Conservation (phyloP, 306 rosid genomes). For the Benincasa hispida region DNA sequence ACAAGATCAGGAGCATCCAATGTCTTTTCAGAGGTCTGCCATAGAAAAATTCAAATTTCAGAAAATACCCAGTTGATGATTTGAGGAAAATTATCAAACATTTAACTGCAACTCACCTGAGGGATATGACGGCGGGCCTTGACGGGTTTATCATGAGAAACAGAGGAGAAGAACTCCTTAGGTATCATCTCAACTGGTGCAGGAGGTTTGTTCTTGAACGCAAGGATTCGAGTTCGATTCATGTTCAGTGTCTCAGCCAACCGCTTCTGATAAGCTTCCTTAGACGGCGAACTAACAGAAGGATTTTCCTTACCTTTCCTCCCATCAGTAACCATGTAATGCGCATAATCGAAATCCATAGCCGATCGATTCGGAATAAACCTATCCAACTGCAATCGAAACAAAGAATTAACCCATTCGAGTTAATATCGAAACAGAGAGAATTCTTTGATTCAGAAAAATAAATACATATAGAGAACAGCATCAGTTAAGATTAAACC, state of each 20-base stretch:
- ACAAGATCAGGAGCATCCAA: slow-evolving; percentile 68
- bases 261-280: slow-evolving; percentile 41
- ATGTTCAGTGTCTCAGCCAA: slow-evolving; percentile 57
- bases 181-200: slow-evolving; percentile 37
- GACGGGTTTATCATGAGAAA: slow-evolving; percentile 18
- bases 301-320: slow-evolving; percentile 50
- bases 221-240: slow-evolving; percentile 55
- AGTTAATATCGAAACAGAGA: background rate
- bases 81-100: background rate
- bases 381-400: slow-evolving; percentile 27
- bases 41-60: background rate
- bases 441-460: background rate
- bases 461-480: background rate
- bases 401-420: background rate
- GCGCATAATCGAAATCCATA: slow-evolving; percentile 36
- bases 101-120: slow-evolving; percentile 27
- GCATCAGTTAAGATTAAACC: background rate
- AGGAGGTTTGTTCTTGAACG: slow-evolving; percentile 84
- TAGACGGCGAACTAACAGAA: slow-evolving; percentile 29
- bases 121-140: slow-evolving; percentile 51
- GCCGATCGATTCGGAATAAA: slow-evolving; percentile 43
- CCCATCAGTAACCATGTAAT: slow-evolving; percentile 37
- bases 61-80: background rate
- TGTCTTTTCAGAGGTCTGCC: slow-evolving; percentile 65
- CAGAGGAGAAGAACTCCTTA: slow-evolving; percentile 24